A percentile compares a stretch with the other conserved stretches of the same genome.
phyloP scores from a whole-genome alignment of 805 yeast genomes.

The Tetrapisispora iriomotensis region DNA sequence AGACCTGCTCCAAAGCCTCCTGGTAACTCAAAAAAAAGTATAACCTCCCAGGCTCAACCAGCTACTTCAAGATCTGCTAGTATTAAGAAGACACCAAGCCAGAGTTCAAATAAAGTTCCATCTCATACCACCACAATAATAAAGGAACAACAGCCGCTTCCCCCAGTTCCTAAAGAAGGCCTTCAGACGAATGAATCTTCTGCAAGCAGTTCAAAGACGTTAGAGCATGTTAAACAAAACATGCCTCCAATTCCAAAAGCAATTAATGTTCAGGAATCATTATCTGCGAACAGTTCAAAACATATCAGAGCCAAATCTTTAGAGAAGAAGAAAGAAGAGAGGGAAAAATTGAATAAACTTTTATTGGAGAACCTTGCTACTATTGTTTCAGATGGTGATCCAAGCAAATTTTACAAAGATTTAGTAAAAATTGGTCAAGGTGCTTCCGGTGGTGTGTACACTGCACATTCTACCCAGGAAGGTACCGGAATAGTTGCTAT shows the following conservation, averaged over 20 bases:
- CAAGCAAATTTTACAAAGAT: slow-evolving; percentile 55
- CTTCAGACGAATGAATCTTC: too few species aligned
- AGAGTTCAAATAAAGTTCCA: slow-evolving; percentile 1
- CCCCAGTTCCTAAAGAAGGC: slow-evolving; percentile 12
- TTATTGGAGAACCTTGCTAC: slow-evolving; percentile 52
- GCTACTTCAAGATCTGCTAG: neutral
- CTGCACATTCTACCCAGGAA: slow-evolving; percentile 58
- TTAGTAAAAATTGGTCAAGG: slow-evolving; percentile 92
- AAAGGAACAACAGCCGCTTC: slow-evolving; percentile 22
- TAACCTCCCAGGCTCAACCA: slow-evolving; percentile 6
- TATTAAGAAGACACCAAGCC: slow-evolving; percentile 4
- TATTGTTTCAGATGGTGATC: slow-evolving; percentile 82
- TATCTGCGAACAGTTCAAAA: slow-evolving; percentile 13
- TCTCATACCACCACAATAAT: slow-evolving; percentile 12
- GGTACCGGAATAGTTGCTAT: slow-evolving; percentile 65
- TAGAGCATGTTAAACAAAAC: neutral
- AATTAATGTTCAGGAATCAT: slow-evolving; percentile 20
- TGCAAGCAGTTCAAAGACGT: too few species aligned
- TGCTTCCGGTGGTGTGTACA: slow-evolving; percentile 94
- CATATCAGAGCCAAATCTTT: slow-evolving; percentile 13
- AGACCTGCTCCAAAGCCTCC: slow-evolving; percentile 64
- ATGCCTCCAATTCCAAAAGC: slow-evolving; percentile 26
- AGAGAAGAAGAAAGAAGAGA: slow-evolving; percentile 69
- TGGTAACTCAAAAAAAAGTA: slow-evolving; percentile 5
- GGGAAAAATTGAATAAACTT: slow-evolving; percentile 61